A percentile compares a stretch with the other conserved stretches of the same genome.
These are phyloP conservation scores for Eucalyptus guilfoylei DNA, from an alignment of 345 rosid species.

Conservation along the genomic window DNA sequence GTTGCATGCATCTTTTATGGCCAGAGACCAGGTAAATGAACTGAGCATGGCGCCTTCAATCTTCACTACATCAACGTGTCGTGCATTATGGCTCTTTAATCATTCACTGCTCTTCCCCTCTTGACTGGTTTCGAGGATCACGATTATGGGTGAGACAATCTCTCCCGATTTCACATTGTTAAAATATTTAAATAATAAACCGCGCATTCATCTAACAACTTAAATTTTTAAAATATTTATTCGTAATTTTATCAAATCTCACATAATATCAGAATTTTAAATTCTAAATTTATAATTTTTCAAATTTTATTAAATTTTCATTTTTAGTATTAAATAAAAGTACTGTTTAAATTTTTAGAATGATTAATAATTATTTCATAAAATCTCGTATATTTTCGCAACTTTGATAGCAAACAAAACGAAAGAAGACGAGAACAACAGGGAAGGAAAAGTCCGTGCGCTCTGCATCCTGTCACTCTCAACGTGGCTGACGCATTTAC, in stretches of 20 bases:
- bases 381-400: no score
- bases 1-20: not conserved
- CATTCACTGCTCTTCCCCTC: not conserved
- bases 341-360: no score
- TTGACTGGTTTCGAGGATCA: not conserved
- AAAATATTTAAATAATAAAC: no score
- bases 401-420: not conserved
- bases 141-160: accelerated
- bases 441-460: not conserved
- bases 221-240: accelerated
- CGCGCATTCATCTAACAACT: accelerated
- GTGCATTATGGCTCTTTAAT: not conserved
- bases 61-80: not conserved
- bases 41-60: not conserved
- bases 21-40: not conserved
- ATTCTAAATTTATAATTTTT: accelerated
- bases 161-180: not conserved
- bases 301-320: no score
- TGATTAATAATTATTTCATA: no score
- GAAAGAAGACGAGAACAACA: not conserved
- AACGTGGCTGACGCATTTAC: not conserved
- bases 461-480: not conserved
- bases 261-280: accelerated
- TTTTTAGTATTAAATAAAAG: no score
- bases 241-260: accelerated